Base-by-base conservation (phyloP, 2,329 filamentous ascomycete genomes). In the Diaporthe citriasiana region DNA sequence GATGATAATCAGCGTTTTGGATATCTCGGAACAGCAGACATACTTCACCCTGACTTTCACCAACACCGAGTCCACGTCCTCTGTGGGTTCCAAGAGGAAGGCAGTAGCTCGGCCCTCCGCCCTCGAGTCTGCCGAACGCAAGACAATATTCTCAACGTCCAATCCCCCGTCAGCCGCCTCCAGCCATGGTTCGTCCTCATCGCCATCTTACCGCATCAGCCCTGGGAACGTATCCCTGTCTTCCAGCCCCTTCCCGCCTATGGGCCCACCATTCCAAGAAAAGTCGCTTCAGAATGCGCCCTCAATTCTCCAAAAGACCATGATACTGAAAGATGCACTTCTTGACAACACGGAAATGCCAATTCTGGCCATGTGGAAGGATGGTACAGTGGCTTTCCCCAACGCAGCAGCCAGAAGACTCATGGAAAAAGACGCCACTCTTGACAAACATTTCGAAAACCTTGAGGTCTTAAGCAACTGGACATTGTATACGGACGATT, bases 1-100 rank as follows among this genome's bases (percentile, higher is more conserved):
- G 76, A 94, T 95, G 92, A 94, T 95, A 60, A 90, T 95, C 30
- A 93, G 91, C 0, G 89, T 94, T 9, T 95, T 93, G 92, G 88
- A 90, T 74, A 85, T 89, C n/a, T 89, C 93, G 51, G 90, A 93
- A 55, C 87, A 88, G 27, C 89, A 92, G 77, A 90, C 88, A 13
- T 95, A 92, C 81, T 95, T 91, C 79, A 95, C 92, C 1, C 84
- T 95, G 73, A 94, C 93, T 0, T 95, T 95, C 75, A 95, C 93
- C 15, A 91, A 88, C 75, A 88, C 89, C 17, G 84, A 87, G 25
- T 85, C 85, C 0, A 80, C 81, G 0, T 79, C 84, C 0, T 78
- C 81, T 0, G 77, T 84, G 7, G 68, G 81, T 1, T 79, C 78
- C 13, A 79, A 78, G 22, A 84, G 81, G 65, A 87, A 84, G 72